A percentile compares a stretch with the other conserved stretches of the same genome.
Conservation (phyloP, 2,329 filamentous ascomycete species). For the Penicillium sp. region DNA sequence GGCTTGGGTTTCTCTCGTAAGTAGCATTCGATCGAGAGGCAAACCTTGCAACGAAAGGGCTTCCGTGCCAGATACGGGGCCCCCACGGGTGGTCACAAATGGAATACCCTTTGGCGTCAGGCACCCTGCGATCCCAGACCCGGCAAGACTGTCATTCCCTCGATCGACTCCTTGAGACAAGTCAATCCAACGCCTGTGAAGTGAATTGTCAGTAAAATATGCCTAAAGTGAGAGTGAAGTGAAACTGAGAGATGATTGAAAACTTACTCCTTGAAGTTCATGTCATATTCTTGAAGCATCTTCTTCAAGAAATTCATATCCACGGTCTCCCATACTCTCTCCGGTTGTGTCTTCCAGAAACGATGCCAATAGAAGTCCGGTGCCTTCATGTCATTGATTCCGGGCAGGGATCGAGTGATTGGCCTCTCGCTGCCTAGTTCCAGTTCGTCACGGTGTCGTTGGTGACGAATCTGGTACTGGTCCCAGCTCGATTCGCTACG, state of each 20-base stretch:
- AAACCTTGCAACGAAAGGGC: constrained; percentile 66
- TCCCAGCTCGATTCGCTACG: constrained; percentile 29
- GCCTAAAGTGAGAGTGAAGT: neutral
- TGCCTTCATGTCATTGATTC: constrained; percentile 48
- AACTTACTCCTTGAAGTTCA: constrained; percentile 55
- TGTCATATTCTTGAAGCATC: constrained; percentile 53
- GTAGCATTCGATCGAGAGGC: constrained; percentile 59
- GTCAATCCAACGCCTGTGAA: constrained; percentile 52
- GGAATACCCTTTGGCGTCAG: constrained; percentile 65
- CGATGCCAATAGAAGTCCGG: constrained; percentile 56
- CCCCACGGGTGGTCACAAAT: constrained; percentile 60
- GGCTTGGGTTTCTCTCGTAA: constrained; percentile 61
- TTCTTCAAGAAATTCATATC: constrained; percentile 61
- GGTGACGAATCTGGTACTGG: constrained; percentile 59
- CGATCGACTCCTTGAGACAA: constrained; percentile 72
- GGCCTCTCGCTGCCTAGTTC: constrained; percentile 56
- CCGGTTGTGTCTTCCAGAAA: constrained; percentile 53
- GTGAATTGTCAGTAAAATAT: constrained; percentile 3
- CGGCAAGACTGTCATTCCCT: constrained; percentile 42
- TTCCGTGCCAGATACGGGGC: constrained; percentile 62
- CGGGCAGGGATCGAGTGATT: constrained; percentile 59
- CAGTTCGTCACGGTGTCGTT: constrained; percentile 51
- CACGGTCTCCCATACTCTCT: constrained; percentile 64
- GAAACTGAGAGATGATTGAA: neutral
- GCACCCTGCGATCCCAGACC: constrained; percentile 62